A percentile compares a stretch with the other conserved stretches of the same genome.
These are phyloP conservation scores for Isoetes taiwanensis DNA, from an alignment of 75 land plant species.

Conservation along the genomic window DNA sequence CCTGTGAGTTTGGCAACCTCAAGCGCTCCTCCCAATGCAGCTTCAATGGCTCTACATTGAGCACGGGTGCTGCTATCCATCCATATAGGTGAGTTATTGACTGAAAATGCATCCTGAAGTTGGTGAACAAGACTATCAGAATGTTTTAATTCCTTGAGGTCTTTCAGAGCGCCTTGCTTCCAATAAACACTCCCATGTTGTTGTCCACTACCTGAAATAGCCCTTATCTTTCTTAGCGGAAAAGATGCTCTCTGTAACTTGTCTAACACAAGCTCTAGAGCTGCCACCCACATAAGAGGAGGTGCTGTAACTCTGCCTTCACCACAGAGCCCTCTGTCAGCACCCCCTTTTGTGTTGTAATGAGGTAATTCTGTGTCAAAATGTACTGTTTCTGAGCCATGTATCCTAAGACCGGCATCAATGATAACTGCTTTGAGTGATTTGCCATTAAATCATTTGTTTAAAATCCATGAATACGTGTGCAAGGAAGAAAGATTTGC, in stretches of 20 bases:
- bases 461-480: not conserved
- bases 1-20: slow-evolving; percentile 60
- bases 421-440: slow-evolving; percentile 86
- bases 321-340: slow-evolving; percentile 48
- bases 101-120: slow-evolving; percentile 64
- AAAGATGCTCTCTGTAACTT: slow-evolving; percentile 42
- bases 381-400: slow-evolving; percentile 42
- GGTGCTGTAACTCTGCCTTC: slow-evolving; percentile 77
- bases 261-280: slow-evolving; percentile 60
- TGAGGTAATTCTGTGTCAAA: slow-evolving; percentile 85
- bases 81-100: slow-evolving; percentile 81
- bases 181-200: slow-evolving; percentile 99
- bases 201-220: slow-evolving; percentile 96
- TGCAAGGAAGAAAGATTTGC: not conserved
- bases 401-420: slow-evolving; percentile 45
- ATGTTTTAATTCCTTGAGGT: slow-evolving; percentile 40
- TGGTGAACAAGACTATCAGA: slow-evolving; percentile 36
- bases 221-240: slow-evolving; percentile 53
- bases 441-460: slow-evolving; percentile 17
- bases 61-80: slow-evolving; percentile 88
- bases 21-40: slow-evolving; percentile 71
- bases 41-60: slow-evolving; percentile 83
- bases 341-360: slow-evolving; percentile 85
- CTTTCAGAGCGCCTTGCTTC: slow-evolving; percentile 40
- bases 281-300: slow-evolving; percentile 94